Conservation (phyloP, 192 early-diverging fungal species). For the Umbelopsis sp. region DNA sequence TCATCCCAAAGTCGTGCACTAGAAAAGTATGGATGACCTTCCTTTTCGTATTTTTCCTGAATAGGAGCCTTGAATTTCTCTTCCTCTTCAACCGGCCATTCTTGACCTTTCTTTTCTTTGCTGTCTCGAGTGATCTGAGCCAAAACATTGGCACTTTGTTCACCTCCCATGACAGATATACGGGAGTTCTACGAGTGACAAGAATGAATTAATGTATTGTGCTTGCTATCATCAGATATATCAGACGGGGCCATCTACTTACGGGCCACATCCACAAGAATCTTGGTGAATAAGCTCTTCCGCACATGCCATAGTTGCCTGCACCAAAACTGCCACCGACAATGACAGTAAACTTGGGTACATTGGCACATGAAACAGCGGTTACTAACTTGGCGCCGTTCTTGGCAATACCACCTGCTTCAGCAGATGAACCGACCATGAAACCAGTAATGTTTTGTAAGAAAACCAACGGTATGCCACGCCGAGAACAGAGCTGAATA, state of each 20-base stretch:
- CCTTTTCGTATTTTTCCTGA: slow-evolving; percentile 80
- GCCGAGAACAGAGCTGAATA: slow-evolving; percentile 88
- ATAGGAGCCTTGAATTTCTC: slow-evolving; percentile 84
- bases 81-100: slow-evolving; percentile 81
- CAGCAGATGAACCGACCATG: slow-evolving; percentile 94
- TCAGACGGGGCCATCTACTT: slow-evolving; percentile 28
- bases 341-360: slow-evolving; percentile 93
- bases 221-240: neutral
- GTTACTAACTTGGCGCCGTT: slow-evolving; percentile 97
- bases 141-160: slow-evolving; percentile 92
- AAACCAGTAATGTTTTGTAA: slow-evolving; percentile 97
- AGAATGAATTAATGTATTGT: neutral
- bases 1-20: slow-evolving; percentile 92
- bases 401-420: slow-evolving; percentile 96
- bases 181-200: slow-evolving; percentile 68
- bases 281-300: slow-evolving; percentile 87
- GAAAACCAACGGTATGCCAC: slow-evolving; percentile 87
- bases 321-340: slow-evolving; percentile 77
- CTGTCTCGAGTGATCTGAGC: slow-evolving; percentile 85
- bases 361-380: slow-evolving; percentile 88
- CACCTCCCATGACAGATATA: slow-evolving; percentile 98
- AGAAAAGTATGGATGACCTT: slow-evolving; percentile 96
- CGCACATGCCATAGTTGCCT: slow-evolving; percentile 99
- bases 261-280: slow-evolving; percentile 98
- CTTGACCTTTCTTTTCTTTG: slow-evolving; percentile 70